Percentiles rank a stretch among this genome's conserved stretches.
Evolutionary conservation across 2,329 filamentous ascomycete genomes (phyloP).

Genomic region (Aspergillus flavus): DNA sequence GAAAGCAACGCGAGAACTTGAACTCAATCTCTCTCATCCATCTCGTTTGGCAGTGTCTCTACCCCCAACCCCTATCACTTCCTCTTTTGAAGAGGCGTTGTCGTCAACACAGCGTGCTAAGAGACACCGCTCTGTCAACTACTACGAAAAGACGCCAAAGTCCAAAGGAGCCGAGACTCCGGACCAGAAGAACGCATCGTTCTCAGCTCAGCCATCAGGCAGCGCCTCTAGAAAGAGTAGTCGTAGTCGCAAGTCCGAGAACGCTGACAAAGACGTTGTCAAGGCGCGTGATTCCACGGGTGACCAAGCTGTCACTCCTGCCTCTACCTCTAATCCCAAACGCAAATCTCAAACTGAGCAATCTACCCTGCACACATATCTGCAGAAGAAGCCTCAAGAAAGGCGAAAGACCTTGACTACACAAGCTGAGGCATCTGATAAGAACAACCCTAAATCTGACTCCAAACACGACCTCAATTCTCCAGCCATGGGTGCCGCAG

Average conservation of each 20-base stretch:
- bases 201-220: conserved; percentile 10
- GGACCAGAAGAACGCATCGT: conserved; percentile 7
- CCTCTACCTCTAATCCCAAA: conserved; percentile 9
- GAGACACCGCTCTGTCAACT: conserved; percentile 19
- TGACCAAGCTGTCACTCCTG: conserved; percentile 9
- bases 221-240: conserved; percentile 10
- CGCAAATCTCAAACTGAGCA: conserved; percentile 10
- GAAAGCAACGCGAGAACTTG: conserved; percentile 21
- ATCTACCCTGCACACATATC: conserved; percentile 12
- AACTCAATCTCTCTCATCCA: conserved; percentile 13
- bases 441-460: conserved; percentile 7
- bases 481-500: conserved; percentile 8
- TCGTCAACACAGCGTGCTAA: conserved; percentile 24
- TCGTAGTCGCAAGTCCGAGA: conserved; percentile 12
- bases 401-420: conserved; percentile 15
- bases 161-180: conserved; percentile 16
- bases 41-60: conserved; percentile 27
- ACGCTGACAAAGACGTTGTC: conserved; percentile 11
- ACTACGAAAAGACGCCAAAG: conserved; percentile 15
- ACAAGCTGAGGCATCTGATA: conserved; percentile 11
- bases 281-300: conserved; percentile 5
- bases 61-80: conserved; percentile 23
- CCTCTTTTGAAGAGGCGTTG: conserved; percentile 26
- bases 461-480: background rate
- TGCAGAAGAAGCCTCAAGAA: conserved; percentile 14